Conservation (phyloP, 1,284 basidiomycete species). For the Ceratobasidium sp. region DNA sequence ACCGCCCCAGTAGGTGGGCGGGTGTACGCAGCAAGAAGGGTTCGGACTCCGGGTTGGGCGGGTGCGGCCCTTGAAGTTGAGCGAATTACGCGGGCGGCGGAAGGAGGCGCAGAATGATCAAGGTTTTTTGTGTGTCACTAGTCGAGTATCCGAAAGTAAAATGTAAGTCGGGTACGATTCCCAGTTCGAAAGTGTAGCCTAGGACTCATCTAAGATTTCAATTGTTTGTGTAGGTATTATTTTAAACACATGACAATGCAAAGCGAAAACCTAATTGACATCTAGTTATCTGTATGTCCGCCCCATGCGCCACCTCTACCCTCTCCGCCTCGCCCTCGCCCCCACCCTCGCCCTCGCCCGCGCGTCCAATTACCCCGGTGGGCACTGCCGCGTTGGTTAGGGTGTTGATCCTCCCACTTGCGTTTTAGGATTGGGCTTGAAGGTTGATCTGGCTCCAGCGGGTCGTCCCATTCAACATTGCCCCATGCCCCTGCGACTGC, state of each 20-base stretch:
- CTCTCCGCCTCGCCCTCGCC: not conserved
- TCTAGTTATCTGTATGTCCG: not conserved
- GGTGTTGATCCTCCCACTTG: slow-evolving; percentile 13
- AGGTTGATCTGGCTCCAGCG: slow-evolving; percentile 28
- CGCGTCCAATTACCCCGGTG: slow-evolving; percentile 14
- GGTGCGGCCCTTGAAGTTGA: slow-evolving; percentile 39
- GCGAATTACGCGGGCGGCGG: slow-evolving; percentile 22
- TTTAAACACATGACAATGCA: slow-evolving; percentile 1
- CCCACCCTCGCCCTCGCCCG: slow-evolving; percentile 18
- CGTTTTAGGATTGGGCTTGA: not conserved
- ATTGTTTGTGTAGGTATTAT: slow-evolving; percentile 3
- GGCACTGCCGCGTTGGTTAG: not conserved
- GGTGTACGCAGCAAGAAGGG: slow-evolving; percentile 34
- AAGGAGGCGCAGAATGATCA: slow-evolving; percentile 5
- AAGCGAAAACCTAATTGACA: not conserved
- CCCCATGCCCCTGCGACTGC: slow-evolving; percentile 8
- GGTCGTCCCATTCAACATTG: slow-evolving; percentile 21
- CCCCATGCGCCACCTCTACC: too few relatives aligned
- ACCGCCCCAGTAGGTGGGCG: slow-evolving; percentile 1
- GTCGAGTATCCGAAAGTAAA: slow-evolving; percentile 9
- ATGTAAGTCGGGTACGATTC: not conserved
- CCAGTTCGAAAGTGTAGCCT: too few relatives aligned
- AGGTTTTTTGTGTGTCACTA: not conserved
- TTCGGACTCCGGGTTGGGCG: slow-evolving; percentile 37
- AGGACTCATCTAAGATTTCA: not conserved